Evolutionary conservation across 2,329 filamentous ascomycete genomes (phyloP).

Genomic region (Alternaria consortialis): DNA sequence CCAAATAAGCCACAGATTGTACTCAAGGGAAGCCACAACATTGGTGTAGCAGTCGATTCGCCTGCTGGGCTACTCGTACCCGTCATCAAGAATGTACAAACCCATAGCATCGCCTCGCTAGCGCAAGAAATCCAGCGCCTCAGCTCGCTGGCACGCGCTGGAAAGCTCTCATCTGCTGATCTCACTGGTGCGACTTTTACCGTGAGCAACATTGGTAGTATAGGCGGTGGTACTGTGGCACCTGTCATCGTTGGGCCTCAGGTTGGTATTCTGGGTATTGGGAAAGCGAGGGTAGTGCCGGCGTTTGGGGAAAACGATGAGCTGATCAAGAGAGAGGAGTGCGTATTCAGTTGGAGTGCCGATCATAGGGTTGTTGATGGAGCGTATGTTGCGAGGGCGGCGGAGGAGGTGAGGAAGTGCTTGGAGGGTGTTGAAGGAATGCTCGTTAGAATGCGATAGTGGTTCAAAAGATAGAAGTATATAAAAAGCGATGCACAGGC

Average conservation of each 20-base stretch:
- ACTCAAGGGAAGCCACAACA: conserved; percentile 87
- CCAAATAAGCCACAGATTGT: conserved; percentile 76
- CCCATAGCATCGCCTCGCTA: conserved; percentile 78
- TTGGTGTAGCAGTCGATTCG: conserved; percentile 95
- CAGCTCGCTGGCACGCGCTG: conserved; percentile 74
- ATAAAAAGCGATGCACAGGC: background rate
- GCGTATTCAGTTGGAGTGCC: conserved; percentile 95
- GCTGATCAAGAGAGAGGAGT: conserved; percentile 79
- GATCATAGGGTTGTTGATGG: conserved; percentile 95
- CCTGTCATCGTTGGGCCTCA: conserved; percentile 92
- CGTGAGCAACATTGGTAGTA: conserved; percentile 94
- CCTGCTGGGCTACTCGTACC: conserved; percentile 88
- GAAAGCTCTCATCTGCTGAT: conserved; percentile 78
- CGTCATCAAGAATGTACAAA: conserved; percentile 84
- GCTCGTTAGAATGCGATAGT: conserved; percentile 69
- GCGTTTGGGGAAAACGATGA: conserved; percentile 69
- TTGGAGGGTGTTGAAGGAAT: conserved; percentile 88
- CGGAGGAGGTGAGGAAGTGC: conserved; percentile 77
- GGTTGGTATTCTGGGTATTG: conserved; percentile 90
- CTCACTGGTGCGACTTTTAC: conserved; percentile 90
- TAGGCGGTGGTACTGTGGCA: conserved; percentile 90
- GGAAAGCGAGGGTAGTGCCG: conserved; percentile 80
- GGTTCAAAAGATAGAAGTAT: background rate
- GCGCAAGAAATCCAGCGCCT: conserved; percentile 79
- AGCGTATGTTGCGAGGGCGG: conserved; percentile 90